Percentiles rank a stretch among this genome's conserved stretches.
Evolutionary conservation across 805 yeast genomes (phyloP).

Genomic region (Wickerhamiella azyma): DNA sequence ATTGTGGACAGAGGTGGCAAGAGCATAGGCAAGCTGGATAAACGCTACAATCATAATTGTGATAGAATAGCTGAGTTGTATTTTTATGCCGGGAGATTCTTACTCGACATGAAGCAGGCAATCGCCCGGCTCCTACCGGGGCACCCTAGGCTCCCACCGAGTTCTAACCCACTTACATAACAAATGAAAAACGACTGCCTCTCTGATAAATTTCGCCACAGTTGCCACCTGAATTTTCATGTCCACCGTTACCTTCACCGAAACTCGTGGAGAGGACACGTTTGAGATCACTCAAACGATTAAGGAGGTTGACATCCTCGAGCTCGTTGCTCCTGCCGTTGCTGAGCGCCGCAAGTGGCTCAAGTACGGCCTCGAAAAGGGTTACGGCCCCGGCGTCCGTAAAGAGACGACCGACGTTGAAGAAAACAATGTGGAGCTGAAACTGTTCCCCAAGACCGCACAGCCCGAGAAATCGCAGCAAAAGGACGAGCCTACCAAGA

Average conservation of each 20-base stretch:
- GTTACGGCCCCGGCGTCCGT: slow-evolving; percentile 74
- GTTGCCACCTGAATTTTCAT: not conserved
- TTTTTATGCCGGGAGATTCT: no score
- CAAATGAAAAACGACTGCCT: no score
- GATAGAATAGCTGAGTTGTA: no score
- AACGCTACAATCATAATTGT: no score
- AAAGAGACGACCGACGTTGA: slow-evolving; percentile 85
- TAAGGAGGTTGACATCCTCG: slow-evolving; percentile 61
- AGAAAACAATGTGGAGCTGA: slow-evolving; percentile 44
- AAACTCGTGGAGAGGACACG: slow-evolving; percentile 59
- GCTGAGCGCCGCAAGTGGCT: slow-evolving; percentile 83
- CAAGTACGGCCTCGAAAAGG: slow-evolving; percentile 72
- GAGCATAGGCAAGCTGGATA: no score
- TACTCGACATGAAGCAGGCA: no score
- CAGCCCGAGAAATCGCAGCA: slow-evolving; percentile 35
- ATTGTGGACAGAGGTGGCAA: no score
- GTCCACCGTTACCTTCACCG: slow-evolving; percentile 12
- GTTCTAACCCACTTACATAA: no score
- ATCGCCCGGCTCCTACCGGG: no score
- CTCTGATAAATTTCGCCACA: no score
- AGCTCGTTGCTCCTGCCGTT: slow-evolving; percentile 68
- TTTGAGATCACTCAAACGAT: slow-evolving; percentile 79
- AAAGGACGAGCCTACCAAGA: slow-evolving; percentile 34
- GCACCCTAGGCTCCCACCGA: no score
- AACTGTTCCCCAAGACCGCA: slow-evolving; percentile 38